Percentiles rank a stretch among this genome's conserved stretches.
Evolutionary conservation across 768 basidiomycete species (phyloP).

Genomic region (Boletales sp.): DNA sequence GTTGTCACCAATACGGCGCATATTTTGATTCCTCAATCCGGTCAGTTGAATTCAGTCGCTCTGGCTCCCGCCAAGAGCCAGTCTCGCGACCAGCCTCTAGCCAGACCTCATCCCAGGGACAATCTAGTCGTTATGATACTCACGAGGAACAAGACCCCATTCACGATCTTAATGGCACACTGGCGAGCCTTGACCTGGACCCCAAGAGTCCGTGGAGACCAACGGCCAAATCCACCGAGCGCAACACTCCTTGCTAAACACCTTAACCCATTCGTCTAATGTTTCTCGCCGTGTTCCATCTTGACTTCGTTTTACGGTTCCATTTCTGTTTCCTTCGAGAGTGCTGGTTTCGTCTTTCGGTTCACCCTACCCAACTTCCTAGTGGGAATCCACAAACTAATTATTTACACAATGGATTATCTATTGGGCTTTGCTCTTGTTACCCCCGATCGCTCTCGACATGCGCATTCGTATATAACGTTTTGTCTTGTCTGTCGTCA

Average conservation of each 20-base stretch:
- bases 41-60: conserved; percentile 38
- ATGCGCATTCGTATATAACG: conserved; percentile 33
- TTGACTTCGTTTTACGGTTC: conserved; percentile 23
- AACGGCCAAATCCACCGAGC: conserved; percentile 19
- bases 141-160: conserved; percentile 49
- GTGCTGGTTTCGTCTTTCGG: conserved; percentile 15
- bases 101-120: conserved; percentile 30
- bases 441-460: conserved; percentile 37
- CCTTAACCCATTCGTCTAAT: conserved; percentile 6
- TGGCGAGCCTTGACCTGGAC: conserved; percentile 72
- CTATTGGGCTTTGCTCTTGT: conserved; percentile 31
- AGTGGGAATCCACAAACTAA: conserved; percentile 26
- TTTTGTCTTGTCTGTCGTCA: conserved; percentile 31
- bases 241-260: conserved; percentile 18
- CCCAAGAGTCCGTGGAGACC: conserved; percentile 33
- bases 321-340: conserved; percentile 10
- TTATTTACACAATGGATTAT: conserved; percentile 27
- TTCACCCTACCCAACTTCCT: conserved; percentile 13
- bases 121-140: conserved; percentile 18
- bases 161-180: conserved; percentile 70
- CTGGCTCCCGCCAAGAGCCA: conserved; percentile 43
- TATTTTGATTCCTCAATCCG: conserved; percentile 44
- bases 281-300: conserved; percentile 9
- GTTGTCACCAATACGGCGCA: conserved; percentile 41
- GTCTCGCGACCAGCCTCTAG: conserved; percentile 56